These are phyloP conservation scores for Apiotrichum brassicae DNA, from an alignment of 1,284 basidiomycete species.

Conservation along the genomic window DNA sequence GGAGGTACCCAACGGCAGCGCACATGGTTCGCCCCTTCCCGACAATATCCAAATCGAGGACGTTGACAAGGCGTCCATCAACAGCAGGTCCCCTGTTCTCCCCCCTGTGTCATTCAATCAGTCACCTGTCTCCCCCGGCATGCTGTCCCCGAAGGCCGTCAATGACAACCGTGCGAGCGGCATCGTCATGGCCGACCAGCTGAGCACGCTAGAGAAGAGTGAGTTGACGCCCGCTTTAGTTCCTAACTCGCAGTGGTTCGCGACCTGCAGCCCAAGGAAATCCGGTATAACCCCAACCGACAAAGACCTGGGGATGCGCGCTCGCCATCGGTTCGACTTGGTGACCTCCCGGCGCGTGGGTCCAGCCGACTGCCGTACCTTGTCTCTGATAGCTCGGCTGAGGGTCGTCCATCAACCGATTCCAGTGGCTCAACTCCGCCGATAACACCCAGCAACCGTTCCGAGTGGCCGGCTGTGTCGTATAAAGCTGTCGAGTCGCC, in stretches of 20 bases:
- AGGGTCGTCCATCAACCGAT: background rate
- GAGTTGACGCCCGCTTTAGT: background rate
- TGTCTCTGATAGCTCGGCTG: background rate
- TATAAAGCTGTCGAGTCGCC: too few species aligned
- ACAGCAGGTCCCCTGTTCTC: too few species aligned
- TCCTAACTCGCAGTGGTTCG: slow-evolving; percentile 33
- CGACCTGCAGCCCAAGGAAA: slow-evolving; percentile 40
- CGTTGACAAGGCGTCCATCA: background rate
- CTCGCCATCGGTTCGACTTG: background rate
- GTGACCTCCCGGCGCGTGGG: slow-evolving; percentile 9
- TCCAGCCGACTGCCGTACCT: slow-evolving; percentile 11
- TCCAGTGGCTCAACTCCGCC: background rate
- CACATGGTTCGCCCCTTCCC: background rate
- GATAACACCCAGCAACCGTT: background rate
- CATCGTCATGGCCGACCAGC: slow-evolving; percentile 43
- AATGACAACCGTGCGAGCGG: slow-evolving; percentile 40
- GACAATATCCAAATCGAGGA: background rate
- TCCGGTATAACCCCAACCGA: slow-evolving; percentile 24
- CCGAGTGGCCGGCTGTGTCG: slow-evolving; percentile 26
- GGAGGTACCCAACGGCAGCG: background rate
- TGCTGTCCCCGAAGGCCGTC: background rate
- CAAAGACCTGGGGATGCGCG: background rate
- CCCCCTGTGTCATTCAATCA: too few species aligned
- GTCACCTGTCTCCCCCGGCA: background rate
- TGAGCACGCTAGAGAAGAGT: slow-evolving; percentile 41